These are phyloP conservation scores for Cutaneotrichosporon sp. DNA, from an alignment of 1,284 basidiomycete genomes.

Conservation along the genomic window DNA sequence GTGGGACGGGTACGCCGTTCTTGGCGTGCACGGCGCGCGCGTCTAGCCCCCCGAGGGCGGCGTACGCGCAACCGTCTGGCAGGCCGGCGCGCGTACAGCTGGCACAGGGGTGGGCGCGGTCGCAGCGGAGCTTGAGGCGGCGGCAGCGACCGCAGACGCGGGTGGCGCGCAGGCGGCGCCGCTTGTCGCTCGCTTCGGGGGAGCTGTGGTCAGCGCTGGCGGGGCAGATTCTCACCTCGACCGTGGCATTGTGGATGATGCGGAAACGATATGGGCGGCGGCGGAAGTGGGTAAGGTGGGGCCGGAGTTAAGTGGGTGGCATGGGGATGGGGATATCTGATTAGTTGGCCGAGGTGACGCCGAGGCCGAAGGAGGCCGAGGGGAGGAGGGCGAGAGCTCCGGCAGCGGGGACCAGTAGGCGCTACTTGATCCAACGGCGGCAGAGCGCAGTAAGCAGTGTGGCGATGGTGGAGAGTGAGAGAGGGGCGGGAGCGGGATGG, in stretches of 20 bases:
- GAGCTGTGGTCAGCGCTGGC: background rate
- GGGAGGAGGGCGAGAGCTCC: too few relatives aligned
- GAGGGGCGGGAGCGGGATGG: too few relatives aligned
- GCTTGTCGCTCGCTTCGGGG: background rate
- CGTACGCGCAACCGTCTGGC: constrained; percentile 1
- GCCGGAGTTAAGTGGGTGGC: too few relatives aligned
- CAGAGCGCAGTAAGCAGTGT: too few relatives aligned
- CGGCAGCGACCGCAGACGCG: constrained; percentile 17
- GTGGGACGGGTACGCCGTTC: background rate
- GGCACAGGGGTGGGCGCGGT: constrained; percentile 12
- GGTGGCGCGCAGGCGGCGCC: constrained; percentile 9
- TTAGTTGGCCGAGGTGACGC: too few relatives aligned
- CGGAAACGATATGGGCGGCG: background rate
- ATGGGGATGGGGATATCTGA: too few relatives aligned
- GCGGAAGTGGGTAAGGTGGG: too few relatives aligned
- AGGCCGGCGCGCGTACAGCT: constrained; percentile 10
- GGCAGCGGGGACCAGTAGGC: too few relatives aligned
- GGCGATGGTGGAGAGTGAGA: too few relatives aligned
- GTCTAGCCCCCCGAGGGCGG: background rate
- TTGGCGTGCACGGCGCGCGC: background rate
- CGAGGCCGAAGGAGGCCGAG: too few relatives aligned
- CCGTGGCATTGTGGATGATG: background rate
- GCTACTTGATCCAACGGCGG: too few relatives aligned
- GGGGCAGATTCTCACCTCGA: background rate
- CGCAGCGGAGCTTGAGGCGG: constrained; percentile 18